Conservation (phyloP, 2,329 filamentous ascomycete genomes). For the Talaromyces sp. region DNA sequence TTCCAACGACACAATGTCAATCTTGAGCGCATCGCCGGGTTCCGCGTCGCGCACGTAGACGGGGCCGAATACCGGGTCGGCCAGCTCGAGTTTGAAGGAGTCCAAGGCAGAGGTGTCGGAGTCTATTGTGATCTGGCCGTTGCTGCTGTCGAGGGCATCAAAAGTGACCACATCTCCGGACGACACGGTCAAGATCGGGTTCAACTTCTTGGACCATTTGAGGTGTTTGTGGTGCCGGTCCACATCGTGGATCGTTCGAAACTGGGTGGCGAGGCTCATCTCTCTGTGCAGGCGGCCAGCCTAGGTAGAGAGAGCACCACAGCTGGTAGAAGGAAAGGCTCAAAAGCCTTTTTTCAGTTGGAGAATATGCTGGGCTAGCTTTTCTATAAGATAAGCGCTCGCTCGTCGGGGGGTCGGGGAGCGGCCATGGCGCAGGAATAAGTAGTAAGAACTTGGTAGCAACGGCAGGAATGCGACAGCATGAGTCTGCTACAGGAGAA, state of each 20-base stretch:
- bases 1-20: constrained; percentile 45
- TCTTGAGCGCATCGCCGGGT: constrained; percentile 48
- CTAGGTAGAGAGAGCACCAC: neutral
- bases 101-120: constrained; percentile 37
- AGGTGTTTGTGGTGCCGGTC: constrained; percentile 35
- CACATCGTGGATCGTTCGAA: constrained; percentile 11
- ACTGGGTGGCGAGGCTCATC: neutral
- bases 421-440: neutral
- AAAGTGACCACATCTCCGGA: constrained; percentile 46
- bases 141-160: constrained; percentile 46
- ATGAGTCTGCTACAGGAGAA: neutral
- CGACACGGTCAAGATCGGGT: constrained; percentile 42
- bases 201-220: constrained; percentile 45
- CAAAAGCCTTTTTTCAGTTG: neutral
- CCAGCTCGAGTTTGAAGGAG: constrained; percentile 36
- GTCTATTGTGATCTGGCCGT: constrained; percentile 43
- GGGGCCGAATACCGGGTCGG: constrained; percentile 48
- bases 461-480: neutral
- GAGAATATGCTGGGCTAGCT: neutral
- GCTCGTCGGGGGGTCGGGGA: neutral
- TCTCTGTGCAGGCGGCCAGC: neutral
- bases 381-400: neutral
- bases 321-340: neutral
- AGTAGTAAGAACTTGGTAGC: neutral
- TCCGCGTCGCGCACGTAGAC: constrained; percentile 45